Percentiles rank a stretch among this genome's conserved stretches.
Evolutionary conservation across 1,139 yeast species (phyloP).

Genomic region (Yamadazyma songkhlaensis): DNA sequence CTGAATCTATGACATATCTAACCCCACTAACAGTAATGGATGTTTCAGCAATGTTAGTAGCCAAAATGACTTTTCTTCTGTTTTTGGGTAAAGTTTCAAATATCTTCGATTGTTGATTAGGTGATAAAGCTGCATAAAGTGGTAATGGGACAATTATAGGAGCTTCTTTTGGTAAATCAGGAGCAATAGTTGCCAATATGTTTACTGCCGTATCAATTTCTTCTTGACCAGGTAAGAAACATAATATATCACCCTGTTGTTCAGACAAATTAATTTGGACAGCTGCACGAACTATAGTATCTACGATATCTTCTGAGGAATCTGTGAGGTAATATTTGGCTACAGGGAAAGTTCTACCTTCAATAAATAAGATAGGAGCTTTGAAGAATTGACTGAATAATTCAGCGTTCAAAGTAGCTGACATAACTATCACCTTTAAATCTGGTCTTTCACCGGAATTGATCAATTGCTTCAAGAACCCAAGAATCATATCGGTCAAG

Average conservation of each 20-base stretch:
- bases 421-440: conserved; percentile 71
- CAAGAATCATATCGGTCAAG: conserved; percentile 84
- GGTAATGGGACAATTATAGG: conserved; percentile 80
- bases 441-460: conserved; percentile 46
- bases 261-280: conserved; percentile 79
- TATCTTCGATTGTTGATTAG: conserved; percentile 74
- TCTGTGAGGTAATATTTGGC: conserved; percentile 60
- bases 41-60: conserved; percentile 97
- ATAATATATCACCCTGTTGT: conserved; percentile 81
- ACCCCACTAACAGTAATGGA: conserved; percentile 95
- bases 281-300: conserved; percentile 69
- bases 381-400: conserved; percentile 75
- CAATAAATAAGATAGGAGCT: conserved; percentile 81
- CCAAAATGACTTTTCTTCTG: conserved; percentile 78
- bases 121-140: conserved; percentile 89
- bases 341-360: conserved; percentile 89
- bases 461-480: conserved; percentile 73
- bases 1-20: conserved; percentile 90
- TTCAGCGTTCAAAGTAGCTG: conserved; percentile 96
- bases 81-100: conserved; percentile 59
- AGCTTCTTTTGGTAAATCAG: conserved; percentile 67
- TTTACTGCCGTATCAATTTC: conserved; percentile 87
- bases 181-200: conserved; percentile 58
- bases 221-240: conserved; percentile 94
- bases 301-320: conserved; percentile 75